Evolutionary conservation across 768 basidiomycete species (phyloP).

Genomic region (Saitozyma podzolica): DNA sequence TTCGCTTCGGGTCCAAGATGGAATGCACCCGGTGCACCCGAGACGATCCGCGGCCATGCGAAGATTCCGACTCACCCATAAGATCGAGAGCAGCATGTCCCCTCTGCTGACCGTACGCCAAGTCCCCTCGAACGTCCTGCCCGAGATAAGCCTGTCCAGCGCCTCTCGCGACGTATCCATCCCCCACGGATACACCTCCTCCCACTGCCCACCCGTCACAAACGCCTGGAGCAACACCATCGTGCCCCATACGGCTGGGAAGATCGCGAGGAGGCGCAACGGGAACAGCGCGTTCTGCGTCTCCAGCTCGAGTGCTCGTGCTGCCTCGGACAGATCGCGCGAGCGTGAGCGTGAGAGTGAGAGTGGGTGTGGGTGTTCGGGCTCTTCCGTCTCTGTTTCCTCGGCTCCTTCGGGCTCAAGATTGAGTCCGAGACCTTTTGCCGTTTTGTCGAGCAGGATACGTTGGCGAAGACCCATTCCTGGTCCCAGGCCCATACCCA

Average conservation of each 20-base stretch:
- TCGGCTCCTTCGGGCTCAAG: background rate
- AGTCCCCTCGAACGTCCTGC: conserved; percentile 19
- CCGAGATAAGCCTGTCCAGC: conserved; percentile 26
- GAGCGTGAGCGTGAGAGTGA: background rate
- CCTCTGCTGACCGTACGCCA: conserved; percentile 21
- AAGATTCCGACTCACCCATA: conserved; percentile 39
- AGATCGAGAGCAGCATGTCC: conserved; percentile 40
- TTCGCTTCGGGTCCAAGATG: background rate
- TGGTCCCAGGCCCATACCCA: conserved; percentile 13
- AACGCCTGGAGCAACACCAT: conserved; percentile 26
- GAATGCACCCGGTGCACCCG: too few relatives aligned
- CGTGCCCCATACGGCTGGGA: conserved; percentile 40
- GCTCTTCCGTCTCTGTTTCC: background rate
- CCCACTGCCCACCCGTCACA: conserved; percentile 28
- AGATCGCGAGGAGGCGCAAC: conserved; percentile 44
- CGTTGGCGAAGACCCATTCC: too few relatives aligned
- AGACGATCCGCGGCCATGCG: too few relatives aligned
- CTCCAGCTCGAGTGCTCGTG: background rate
- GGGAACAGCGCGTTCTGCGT: conserved; percentile 30
- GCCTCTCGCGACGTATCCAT: conserved; percentile 37
- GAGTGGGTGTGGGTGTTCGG: too few relatives aligned
- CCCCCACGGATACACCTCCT: conserved; percentile 42
- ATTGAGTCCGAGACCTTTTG: background rate
- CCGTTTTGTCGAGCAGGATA: background rate
- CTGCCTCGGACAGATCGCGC: background rate